These are phyloP conservation scores for Platanthera guangdongensis DNA, from an alignment of 106 monocot species.

Conservation along the genomic window DNA sequence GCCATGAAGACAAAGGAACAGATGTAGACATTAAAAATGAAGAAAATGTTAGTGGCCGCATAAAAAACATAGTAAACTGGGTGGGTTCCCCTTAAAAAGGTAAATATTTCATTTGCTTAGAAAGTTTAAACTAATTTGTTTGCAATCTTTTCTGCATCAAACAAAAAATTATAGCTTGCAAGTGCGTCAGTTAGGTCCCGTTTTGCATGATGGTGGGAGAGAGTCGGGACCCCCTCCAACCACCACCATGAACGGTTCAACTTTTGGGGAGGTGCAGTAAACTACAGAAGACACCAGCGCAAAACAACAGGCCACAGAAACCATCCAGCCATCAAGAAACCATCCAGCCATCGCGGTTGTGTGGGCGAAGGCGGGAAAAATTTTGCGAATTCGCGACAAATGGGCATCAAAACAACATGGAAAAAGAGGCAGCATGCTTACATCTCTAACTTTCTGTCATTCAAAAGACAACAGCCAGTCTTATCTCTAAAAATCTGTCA, in stretches of 20 bases:
- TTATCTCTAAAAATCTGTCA: background rate
- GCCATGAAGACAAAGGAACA: background rate
- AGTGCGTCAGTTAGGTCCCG: no score
- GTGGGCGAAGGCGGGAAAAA: no score
- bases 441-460: background rate
- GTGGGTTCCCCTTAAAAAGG: conserved; percentile 1
- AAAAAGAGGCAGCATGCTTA: background rate
- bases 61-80: conserved; percentile 1
- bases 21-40: background rate
- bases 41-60: background rate
- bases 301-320: no score
- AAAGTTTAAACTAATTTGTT: background rate
- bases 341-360: no score
- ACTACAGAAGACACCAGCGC: no score
- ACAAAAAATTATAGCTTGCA: background rate
- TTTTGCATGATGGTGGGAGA: no score
- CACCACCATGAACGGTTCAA: no score
- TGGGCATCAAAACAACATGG: no score
- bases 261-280: no score
- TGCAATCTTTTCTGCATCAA: background rate
- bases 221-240: no score
- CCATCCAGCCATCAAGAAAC: no score
- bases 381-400: no score
- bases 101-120: background rate
- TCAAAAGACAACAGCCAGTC: background rate